Conservation (phyloP, 805 yeast genomes). For the Komagataella phaffii region DNA sequence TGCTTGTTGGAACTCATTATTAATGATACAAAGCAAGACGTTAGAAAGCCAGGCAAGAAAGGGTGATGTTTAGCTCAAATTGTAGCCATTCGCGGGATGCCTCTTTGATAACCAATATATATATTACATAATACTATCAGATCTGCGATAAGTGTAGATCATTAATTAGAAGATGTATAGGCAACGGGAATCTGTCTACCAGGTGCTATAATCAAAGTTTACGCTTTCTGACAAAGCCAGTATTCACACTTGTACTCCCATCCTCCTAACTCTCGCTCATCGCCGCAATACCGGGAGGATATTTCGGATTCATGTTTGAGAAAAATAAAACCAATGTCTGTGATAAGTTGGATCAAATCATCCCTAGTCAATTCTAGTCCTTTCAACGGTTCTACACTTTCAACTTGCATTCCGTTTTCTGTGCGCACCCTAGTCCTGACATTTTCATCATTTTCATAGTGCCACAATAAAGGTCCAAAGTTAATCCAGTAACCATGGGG, state of each 20-base stretch:
- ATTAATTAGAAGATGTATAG: background rate
- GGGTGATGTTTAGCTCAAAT: background rate
- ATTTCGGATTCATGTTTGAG: slow-evolving; percentile 27
- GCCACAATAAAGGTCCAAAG: slow-evolving; percentile 64
- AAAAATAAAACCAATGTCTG: slow-evolving; percentile 37
- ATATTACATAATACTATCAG: background rate
- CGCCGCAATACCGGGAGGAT: slow-evolving; percentile 39
- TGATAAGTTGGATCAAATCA: slow-evolving; percentile 34
- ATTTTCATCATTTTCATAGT: slow-evolving; percentile 40
- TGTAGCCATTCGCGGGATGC: background rate
- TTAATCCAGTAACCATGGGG: slow-evolving; percentile 44
- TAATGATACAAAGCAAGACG: background rate
- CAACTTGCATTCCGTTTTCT: slow-evolving; percentile 10
- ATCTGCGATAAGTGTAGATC: background rate
- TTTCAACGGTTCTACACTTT: slow-evolving; percentile 21
- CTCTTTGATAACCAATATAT: background rate
- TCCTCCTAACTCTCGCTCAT: slow-evolving; percentile 33
- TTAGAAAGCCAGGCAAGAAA: background rate
- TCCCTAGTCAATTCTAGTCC: slow-evolving; percentile 51
- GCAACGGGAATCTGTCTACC: background rate
- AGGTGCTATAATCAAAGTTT: background rate
- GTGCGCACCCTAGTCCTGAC: slow-evolving; percentile 11
- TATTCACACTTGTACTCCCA: slow-evolving; percentile 51
- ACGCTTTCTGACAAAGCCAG: slow-evolving; percentile 42
- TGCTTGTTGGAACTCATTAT: slow-evolving; percentile 3